These are phyloP conservation scores for Peronospora destructor DNA, from an alignment of 352 stramenopile species.

Conservation along the genomic window DNA sequence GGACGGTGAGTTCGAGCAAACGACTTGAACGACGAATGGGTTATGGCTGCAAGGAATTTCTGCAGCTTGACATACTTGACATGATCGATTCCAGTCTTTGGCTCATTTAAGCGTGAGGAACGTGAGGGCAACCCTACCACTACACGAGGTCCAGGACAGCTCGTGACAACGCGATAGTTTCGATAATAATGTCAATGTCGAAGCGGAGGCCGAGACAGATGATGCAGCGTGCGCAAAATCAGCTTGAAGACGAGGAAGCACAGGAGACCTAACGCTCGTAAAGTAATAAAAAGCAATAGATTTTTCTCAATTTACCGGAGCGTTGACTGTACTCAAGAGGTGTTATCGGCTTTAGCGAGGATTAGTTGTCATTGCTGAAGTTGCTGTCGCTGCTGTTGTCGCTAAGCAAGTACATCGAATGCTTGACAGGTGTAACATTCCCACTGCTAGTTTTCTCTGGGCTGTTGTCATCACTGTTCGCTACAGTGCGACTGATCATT, in stretches of 20 bases:
- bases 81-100: conserved; percentile 77
- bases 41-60: conserved; percentile 72
- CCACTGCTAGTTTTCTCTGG: conserved; percentile 26
- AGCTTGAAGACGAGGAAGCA: background rate
- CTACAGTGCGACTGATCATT: conserved; percentile 22
- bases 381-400: conserved; percentile 54
- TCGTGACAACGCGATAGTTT: conserved; percentile 3
- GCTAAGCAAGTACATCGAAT: conserved; percentile 47
- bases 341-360: background rate
- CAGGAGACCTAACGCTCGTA: too few species aligned
- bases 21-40: conserved; percentile 77
- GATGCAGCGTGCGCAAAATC: background rate
- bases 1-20: conserved; percentile 74
- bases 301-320: conserved; percentile 2
- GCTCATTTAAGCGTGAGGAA: conserved; percentile 46
- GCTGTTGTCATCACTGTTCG: conserved; percentile 25
- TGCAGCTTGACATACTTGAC: conserved; percentile 67
- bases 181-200: background rate
- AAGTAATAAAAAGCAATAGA: conserved; percentile 4
- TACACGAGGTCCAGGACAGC: conserved; percentile 49
- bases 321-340: too few species aligned
- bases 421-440: conserved; percentile 39
- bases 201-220: conserved; percentile 3
- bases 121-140: conserved; percentile 55
- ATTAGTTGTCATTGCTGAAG: conserved; percentile 31